phyloP scores from a whole-genome alignment of 371 early-diverging fungal genomes.

The Mortierella polycephala region DNA sequence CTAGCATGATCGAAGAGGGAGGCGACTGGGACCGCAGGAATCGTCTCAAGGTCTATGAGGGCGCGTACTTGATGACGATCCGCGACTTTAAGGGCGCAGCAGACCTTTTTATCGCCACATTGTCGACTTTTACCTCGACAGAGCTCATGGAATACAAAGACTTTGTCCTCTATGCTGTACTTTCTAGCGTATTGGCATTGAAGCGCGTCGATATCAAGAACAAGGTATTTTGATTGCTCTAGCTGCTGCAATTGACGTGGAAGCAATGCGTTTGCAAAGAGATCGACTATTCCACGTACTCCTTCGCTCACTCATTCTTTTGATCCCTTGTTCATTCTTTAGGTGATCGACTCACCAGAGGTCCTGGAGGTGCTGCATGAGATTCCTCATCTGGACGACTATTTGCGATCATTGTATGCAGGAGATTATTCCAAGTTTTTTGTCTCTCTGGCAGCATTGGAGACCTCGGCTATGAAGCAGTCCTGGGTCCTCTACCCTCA shows the following conservation, averaged over 20 bases:
- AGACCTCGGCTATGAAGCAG: conserved; percentile 70
- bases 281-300: background rate
- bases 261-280: background rate
- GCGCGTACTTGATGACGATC: conserved; percentile 91
- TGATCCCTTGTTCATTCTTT: background rate
- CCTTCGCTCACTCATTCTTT: background rate
- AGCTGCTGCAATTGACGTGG: background rate
- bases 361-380: conserved; percentile 95
- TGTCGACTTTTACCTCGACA: conserved; percentile 97
- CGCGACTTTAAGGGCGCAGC: conserved; percentile 97
- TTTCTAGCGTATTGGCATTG: conserved; percentile 91
- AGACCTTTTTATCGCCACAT: conserved; percentile 89
- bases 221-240: conserved; percentile 66
- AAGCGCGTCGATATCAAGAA: conserved; percentile 94
- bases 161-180: conserved; percentile 95
- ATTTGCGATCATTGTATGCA: conserved; percentile 89
- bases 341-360: conserved; percentile 96
- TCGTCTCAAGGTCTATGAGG: conserved; percentile 98
- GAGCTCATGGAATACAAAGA: conserved; percentile 98
- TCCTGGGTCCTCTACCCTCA: conserved; percentile 82
- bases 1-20: conserved; percentile 93
- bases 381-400: conserved; percentile 86
- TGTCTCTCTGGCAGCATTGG: conserved; percentile 69
- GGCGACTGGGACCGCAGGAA: conserved; percentile 99
- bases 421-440: conserved; percentile 97